A percentile compares a stretch with the other conserved stretches of the same genome.
These are phyloP conservation scores for Xanthoconium separans DNA, from an alignment of 1,284 basidiomycete species.

Conservation along the genomic window DNA sequence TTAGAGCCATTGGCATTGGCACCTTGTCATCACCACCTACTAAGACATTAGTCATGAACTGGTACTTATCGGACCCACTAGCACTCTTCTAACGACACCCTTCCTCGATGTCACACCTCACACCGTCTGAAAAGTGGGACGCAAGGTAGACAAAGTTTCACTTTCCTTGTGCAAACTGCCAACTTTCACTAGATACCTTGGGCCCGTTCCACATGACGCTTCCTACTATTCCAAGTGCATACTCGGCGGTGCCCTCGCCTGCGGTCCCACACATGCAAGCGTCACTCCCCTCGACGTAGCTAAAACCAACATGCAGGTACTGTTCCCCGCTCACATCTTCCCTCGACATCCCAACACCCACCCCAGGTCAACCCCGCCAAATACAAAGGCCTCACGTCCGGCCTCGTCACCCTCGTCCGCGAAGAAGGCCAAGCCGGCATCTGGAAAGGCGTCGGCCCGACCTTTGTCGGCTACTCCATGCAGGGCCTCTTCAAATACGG, in stretches of 20 bases:
- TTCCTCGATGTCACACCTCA: constrained; percentile 27
- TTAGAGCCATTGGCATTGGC: too few species aligned
- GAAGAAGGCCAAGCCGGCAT: constrained; percentile 85
- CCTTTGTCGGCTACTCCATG: constrained; percentile 90
- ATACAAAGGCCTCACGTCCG: constrained; percentile 73
- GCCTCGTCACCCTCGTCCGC: constrained; percentile 74
- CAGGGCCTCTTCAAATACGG: constrained; percentile 98
- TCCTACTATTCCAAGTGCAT: constrained; percentile 78
- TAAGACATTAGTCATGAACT: too few species aligned
- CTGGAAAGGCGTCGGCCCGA: constrained; percentile 93
- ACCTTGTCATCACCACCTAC: too few species aligned
- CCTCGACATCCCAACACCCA: neutral
- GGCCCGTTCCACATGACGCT: constrained; percentile 72
- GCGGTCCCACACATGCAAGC: constrained; percentile 92
- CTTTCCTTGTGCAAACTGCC: neutral
- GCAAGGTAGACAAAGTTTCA: constrained; percentile 47
- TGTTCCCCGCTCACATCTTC: constrained; percentile 22
- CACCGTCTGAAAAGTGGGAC: constrained; percentile 61
- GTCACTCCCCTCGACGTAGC: constrained; percentile 93
- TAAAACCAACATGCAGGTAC: constrained; percentile 97
- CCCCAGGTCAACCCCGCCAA: constrained; percentile 65
- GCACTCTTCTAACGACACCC: too few species aligned
- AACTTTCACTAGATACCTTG: constrained; percentile 50
- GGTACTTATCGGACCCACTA: too few species aligned
- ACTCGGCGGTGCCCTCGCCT: constrained; percentile 91